Conservation (phyloP, 1,139 yeast genomes). For the Candida neerlandica region DNA sequence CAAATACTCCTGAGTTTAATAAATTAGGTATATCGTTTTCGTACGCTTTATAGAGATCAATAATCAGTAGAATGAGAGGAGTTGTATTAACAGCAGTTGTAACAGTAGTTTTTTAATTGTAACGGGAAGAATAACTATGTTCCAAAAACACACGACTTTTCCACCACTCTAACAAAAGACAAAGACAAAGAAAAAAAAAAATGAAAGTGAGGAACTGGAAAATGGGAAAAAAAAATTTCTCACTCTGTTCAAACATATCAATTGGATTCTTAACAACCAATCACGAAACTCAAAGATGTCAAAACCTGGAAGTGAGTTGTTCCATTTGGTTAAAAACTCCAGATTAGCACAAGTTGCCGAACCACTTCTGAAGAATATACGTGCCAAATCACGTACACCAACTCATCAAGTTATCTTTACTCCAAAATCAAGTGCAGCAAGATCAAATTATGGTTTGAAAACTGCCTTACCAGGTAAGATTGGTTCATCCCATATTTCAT, state of each 20-base stretch:
- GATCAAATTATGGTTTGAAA: conserved; percentile 50
- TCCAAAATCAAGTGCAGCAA: conserved; percentile 44
- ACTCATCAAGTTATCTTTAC: conserved; percentile 50
- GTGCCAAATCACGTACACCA: conserved; percentile 37
- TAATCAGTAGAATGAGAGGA: too few relatives aligned
- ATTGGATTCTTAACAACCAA: background rate
- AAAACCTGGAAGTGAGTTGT: conserved; percentile 20
- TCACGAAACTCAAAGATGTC: conserved; percentile 1
- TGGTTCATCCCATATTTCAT: conserved; percentile 46
- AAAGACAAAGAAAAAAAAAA: too few relatives aligned
- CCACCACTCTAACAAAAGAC: too few relatives aligned
- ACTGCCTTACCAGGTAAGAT: conserved; percentile 47
- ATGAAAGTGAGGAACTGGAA: background rate
- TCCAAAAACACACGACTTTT: conserved; percentile 2
- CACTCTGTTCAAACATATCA: background rate
- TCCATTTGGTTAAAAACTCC: conserved; percentile 43
- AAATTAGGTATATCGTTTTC: conserved; percentile 45
- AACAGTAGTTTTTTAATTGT: too few relatives aligned
- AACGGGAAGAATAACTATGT: too few relatives aligned
- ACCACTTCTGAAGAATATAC: conserved; percentile 38
- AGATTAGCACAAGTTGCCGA: conserved; percentile 51
- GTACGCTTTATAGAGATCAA: conserved; percentile 30
- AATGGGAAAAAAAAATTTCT: background rate
- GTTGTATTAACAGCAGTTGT: too few relatives aligned
- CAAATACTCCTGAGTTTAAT: conserved; percentile 38